Evolutionary conservation across 2,329 filamentous ascomycete genomes (phyloP), one percentile per base, ranked within the genome.

Genomic region (Byssoonygena ceratinophila): DNA sequence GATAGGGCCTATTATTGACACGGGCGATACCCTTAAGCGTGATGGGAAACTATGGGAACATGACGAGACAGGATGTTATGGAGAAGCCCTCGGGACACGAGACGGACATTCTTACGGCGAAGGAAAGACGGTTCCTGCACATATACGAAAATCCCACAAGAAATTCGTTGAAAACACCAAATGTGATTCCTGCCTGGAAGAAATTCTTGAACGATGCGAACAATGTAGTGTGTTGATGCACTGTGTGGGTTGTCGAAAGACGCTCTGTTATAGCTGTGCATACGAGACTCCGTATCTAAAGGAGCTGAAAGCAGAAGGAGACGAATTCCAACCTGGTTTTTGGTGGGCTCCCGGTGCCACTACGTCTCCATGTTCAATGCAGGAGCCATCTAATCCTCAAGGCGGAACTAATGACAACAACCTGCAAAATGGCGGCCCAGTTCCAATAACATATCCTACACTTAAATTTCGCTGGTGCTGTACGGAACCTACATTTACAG

Each of bases 141-240:
- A 81, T 65, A 63, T 77, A 11, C 72, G 78, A 36, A 69, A 64
- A 52, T 79, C 76, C 56, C 76, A 80, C 59, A 70, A 59, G 41
- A 70, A 66, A 2, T 81, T 80, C 57, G 67, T 79, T 12, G 69
- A 79, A 20, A 66, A 74, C 34, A 65, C 79, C 58, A 73, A 72
- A 51, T 81, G 78, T 60, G 71, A 78, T 45, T 71, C 73, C 53
- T 81, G 78, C 64, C 68, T 70, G 46, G 75, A 77, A 40, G 59
- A 66, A 29, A 79, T 81, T 40, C 60, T 71, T 37, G 78, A 81
- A 61, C 66, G 78, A 46, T 81, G 78, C 59, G 78, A 81, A 63
- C 77, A 79, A 54, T 81, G 78, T 63, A 80, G 77, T 53, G 76
- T 80, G 14, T 68, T 77, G 58, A 80, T 81, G 78, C 78, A 80